A percentile compares a stretch with the other conserved stretches of the same genome.
Evolutionary conservation across 768 basidiomycete species (phyloP).

Genomic region (Cyclocybe aegerita): DNA sequence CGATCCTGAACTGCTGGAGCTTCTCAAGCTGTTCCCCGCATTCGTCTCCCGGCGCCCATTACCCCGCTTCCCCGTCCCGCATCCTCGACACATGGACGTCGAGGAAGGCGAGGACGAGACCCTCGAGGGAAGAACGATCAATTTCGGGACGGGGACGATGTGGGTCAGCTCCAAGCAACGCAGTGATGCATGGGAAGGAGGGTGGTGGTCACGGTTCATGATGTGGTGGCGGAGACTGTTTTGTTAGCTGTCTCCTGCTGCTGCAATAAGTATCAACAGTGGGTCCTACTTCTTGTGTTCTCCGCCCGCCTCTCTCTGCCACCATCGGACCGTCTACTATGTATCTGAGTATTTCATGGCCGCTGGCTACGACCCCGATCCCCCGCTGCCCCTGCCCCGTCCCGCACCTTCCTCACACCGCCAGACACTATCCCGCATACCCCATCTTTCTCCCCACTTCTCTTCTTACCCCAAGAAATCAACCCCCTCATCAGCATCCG

Average conservation of each 20-base stretch:
- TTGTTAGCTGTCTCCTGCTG: conserved; percentile 42
- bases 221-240: conserved; percentile 81
- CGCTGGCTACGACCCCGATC: too few species aligned
- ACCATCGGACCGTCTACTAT: not conserved
- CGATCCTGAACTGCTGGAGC: conserved; percentile 69
- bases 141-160: conserved; percentile 82
- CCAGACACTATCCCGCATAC: too few species aligned
- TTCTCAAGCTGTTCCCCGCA: conserved; percentile 74
- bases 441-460: too few species aligned
- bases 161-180: conserved; percentile 69
- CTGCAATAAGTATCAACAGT: conserved; percentile 16
- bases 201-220: conserved; percentile 77
- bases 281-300: not conserved
- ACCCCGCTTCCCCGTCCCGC: conserved; percentile 62
- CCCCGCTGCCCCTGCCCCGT: too few species aligned
- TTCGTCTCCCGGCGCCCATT: conserved; percentile 71
- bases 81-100: conserved; percentile 49
- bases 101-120: conserved; percentile 68
- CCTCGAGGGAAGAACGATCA: conserved; percentile 55
- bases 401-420: too few species aligned
- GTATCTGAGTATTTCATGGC: too few species aligned
- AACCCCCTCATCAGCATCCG: too few species aligned
- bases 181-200: conserved; percentile 66
- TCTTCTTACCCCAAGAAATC: too few species aligned
- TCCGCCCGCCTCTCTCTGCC: not conserved